Evolutionary conservation across 108 stramenopile genomes (phyloP), one percentile per base, ranked within the genome.

Genomic region (Stephanodiscus triporus): DNA sequence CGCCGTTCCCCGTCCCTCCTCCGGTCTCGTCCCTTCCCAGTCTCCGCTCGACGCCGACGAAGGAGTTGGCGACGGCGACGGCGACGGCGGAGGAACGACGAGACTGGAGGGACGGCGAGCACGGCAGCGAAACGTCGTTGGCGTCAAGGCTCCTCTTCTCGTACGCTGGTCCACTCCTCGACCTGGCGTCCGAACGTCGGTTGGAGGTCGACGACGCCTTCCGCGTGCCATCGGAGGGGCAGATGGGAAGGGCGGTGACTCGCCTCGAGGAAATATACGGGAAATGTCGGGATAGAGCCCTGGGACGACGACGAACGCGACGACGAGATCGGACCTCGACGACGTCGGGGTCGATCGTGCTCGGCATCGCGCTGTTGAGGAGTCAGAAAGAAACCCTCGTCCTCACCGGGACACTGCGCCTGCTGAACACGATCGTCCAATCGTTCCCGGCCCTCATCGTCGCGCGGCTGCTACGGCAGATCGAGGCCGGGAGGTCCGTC

Each of bases 361-460:
- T 90, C 55, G 63, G 76, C 43, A 78, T 86, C 50, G 87, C 91
- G 2, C 27, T 92, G 19, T 22, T 87, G 9, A 40, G 65, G 13
- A 73, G 85, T 62, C 89, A 90, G 72, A 66, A 77, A 47, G 27
- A 72, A 10, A 73, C 36, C 22, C 63, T 92, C 1, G 19, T 87
- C 45, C n/a, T 70, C 55, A 91, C 92, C 1, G 90, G 88, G 3
- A 14, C 78, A 16, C 63, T 89, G 59, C 87, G 92, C 10, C 66
- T 93, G 11, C 14, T 82, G 8, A 93, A 93, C 63, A 93, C 92
- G 6, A 45, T 59, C 9, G 60, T 91, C 5, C 92, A 93, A 63
- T 88, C 88, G 14, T 89, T 91, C 62, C 92, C 92, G 23, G 82
- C 90, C 4, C 29, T 93, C 22, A 38, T 93, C 23, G 79, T 93